Percentiles rank a stretch among this genome's conserved stretches.
Conservation (phyloP, 2,329 filamentous ascomycete genomes). For the Aspergillus sp. region DNA sequence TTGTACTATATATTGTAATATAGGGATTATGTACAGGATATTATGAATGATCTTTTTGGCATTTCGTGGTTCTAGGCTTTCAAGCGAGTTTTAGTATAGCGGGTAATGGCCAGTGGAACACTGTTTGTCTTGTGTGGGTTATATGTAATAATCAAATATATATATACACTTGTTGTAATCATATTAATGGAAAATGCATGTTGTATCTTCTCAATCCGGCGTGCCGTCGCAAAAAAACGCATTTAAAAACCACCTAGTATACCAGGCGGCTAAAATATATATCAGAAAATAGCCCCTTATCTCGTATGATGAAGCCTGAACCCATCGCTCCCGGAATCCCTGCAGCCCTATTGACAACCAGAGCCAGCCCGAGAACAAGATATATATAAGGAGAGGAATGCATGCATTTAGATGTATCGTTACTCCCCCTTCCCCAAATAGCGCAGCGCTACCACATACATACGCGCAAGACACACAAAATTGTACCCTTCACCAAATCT, state of each 20-base stretch:
- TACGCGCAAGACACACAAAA: background rate
- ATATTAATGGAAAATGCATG: too few species aligned
- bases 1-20: background rate
- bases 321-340: too few species aligned
- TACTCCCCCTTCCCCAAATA: background rate
- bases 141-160: too few species aligned
- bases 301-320: too few species aligned
- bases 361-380: background rate
- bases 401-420: background rate
- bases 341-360: background rate
- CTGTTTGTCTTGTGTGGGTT: too few species aligned
- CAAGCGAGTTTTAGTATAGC: background rate
- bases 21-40: background rate
- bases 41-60: background rate
- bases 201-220: too few species aligned
- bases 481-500: background rate
- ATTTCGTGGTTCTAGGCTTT: background rate
- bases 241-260: too few species aligned
- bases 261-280: too few species aligned
- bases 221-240: too few species aligned
- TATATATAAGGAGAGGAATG: background rate
- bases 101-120: too few species aligned
- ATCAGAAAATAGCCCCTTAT: too few species aligned
- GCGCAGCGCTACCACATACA: background rate
- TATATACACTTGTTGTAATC: too few species aligned